These are phyloP conservation scores for Clitocybe nebularis DNA, from an alignment of 1,284 basidiomycete genomes.

Conservation along the genomic window DNA sequence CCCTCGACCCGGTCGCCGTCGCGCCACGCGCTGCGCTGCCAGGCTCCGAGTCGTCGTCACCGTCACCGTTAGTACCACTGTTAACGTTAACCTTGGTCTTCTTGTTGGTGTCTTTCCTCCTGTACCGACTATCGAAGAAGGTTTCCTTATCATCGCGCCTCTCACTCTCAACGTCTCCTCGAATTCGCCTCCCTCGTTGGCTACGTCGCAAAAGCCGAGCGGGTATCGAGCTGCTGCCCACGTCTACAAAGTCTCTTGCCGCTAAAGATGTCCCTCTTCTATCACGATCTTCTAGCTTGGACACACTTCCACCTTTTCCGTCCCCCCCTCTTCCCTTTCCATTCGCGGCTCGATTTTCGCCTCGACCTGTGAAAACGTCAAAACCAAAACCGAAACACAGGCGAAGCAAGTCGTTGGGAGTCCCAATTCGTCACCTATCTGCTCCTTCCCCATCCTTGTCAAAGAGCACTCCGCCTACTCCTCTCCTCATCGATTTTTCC, in stretches of 20 bases:
- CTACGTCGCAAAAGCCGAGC: constrained; percentile 19
- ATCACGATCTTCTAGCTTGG: constrained; percentile 21
- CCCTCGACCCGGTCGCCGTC: not conserved
- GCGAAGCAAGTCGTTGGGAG: constrained; percentile 18
- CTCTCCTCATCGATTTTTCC: constrained; percentile 19
- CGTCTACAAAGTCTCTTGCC: constrained; percentile 17
- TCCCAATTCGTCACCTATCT: constrained; percentile 4
- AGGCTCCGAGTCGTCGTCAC: not conserved
- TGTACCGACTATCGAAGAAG: not conserved
- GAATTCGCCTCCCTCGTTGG: constrained; percentile 15
- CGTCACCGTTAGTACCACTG: not conserved
- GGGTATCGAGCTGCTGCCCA: constrained; percentile 18
- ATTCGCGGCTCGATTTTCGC: constrained; percentile 8
- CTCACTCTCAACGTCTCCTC: no score
- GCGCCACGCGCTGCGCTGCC: not conserved
- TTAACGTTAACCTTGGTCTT: not conserved
- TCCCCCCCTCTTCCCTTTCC: constrained; percentile 7
- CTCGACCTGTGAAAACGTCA: constrained; percentile 8
- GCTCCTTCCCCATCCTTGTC: constrained; percentile 4
- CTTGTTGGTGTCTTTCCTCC: not conserved
- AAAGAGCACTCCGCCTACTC: constrained; percentile 14
- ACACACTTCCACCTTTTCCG: constrained; percentile 10
- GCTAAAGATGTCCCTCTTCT: constrained; percentile 12
- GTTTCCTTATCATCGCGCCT: no score
- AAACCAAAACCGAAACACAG: constrained; percentile 11